These are phyloP conservation scores for Turnera subulata DNA, from an alignment of 345 rosid species.

Conservation along the genomic window DNA sequence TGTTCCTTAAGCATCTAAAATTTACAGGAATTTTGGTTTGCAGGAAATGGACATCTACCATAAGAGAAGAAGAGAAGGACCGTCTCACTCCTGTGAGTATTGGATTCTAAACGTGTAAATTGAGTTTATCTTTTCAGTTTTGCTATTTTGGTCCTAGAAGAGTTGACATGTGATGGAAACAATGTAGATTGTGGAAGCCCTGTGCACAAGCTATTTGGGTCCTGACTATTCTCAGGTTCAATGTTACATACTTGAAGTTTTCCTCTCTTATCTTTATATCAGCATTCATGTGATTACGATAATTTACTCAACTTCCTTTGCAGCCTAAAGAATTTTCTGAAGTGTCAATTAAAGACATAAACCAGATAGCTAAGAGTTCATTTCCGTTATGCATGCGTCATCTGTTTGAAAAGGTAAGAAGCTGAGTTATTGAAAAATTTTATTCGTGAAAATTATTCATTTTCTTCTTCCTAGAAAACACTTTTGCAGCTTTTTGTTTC, in stretches of 20 bases:
- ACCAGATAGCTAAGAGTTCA: conserved; percentile 65
- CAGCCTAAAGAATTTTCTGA: conserved; percentile 73
- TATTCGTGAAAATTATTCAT: neutral
- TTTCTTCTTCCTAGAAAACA: neutral
- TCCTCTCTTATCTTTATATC: neutral
- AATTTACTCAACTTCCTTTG: conserved; percentile 18
- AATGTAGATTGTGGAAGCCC: conserved; percentile 75
- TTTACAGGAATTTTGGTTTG: conserved; percentile 10
- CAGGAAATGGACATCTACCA: conserved; percentile 86
- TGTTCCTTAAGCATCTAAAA: conserved; percentile 1
- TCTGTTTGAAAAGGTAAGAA: conserved; percentile 74
- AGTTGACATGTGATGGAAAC: conserved; percentile 9
- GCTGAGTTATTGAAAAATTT: conserved; percentile 3
- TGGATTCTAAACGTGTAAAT: conserved; percentile 11
- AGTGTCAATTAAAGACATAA: conserved; percentile 76
- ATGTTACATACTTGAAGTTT: conserved; percentile 4
- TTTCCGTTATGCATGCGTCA: conserved; percentile 95
- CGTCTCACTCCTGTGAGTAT: conserved; percentile 78
- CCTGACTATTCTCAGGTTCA: conserved; percentile 87
- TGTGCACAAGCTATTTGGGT: conserved; percentile 73
- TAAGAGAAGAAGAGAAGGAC: conserved; percentile 81
- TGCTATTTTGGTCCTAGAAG: conserved; percentile 5
- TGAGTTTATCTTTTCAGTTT: conserved; percentile 7
- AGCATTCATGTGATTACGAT: conserved; percentile 7
- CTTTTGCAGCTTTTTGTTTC: neutral